Evolutionary conservation across 2,329 filamentous ascomycete genomes (phyloP), one percentile per base, ranked within the genome.

Genomic region (Grosmannia serpens): DNA sequence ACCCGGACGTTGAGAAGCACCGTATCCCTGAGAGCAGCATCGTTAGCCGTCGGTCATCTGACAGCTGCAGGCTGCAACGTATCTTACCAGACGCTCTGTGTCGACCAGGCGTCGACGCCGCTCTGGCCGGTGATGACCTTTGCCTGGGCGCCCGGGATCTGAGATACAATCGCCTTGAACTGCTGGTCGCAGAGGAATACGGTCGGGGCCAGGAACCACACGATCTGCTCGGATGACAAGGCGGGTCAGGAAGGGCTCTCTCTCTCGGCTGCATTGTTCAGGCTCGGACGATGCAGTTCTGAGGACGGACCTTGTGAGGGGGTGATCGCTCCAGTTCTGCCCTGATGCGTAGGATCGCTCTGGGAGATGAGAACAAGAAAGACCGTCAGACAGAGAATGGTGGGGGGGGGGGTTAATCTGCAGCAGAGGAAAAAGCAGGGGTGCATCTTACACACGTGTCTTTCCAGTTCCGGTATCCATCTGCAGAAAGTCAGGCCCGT

Each of bases 401-500:
- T 2, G 15, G 1, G 50, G 50, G 13, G 17, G 47, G 50, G 50
- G 13, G 17, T 22, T 22, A 51, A 52, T 11, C 27, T 10, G 24
- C 22, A 10, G 10, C 9, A 26, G 17, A 35, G 35, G 57, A 26
- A 38, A 22, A 56, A 46, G 17, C 11, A 26, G 17, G 29, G 17
- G 44, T 53, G 49, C 13, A 20, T 70, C 79, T 71, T 78, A 89
- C 86, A 91, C 81, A 63, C 87, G 84, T 3, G 88, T 91, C 69
- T 91, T 91, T 2, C 88, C 88, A 62, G 82, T 89, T 1, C 88
- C 88, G 0, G 88, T 91, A 62, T 88, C 87, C 87, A 91, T 91
- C 86, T 87, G 61, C 9, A 22, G 24, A 13, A 52, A 15, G 11
- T 33, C 33, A 17, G 11, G 46, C 31, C n/a, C 8, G 20, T 9